Evolutionary conservation across 129 eudicot species (phyloP), one percentile per base, ranked within the genome.

Genomic region (Artemisia annua): DNA sequence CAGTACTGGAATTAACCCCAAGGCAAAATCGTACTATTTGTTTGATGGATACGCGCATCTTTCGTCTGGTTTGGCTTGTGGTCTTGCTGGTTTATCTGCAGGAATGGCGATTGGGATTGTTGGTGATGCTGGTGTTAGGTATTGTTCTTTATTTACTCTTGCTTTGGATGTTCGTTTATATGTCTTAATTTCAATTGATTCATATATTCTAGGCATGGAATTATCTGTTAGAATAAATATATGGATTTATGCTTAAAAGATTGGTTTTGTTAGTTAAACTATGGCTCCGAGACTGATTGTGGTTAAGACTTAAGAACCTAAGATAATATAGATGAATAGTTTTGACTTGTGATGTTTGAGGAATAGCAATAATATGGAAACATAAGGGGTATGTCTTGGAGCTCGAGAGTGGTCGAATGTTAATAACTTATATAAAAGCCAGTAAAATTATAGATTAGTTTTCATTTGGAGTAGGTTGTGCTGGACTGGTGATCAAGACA

Each of bases 1-100:
- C 58, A 85, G 90, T 56, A 85, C 89, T n/a, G 89, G 89, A 14
- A 85, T 85, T 69, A 75, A 82, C 83, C 86, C 89, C 9, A 82
- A 82, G 73, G 86, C 86, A 11, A 82, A 82, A 53, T 67, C 82
- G 2, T 82, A 82, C 55, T 82, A 20, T 20, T 20, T 20, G 22
- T 20, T 20, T 20, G 22, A 20, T 20, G 22, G 22, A 0, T 20
- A 20, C 1, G 22, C 22, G 22, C 22, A 20, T 20, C 1, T 20
- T 0, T 20, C 22, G 22, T 20, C 22, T 20, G 22, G 22, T 20
- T 20, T 20, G 22, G 22, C 22, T 20, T 20, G 22, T 20, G 22
- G 22, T 20, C 22, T 20, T 20, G 22, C 22, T 20, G 22, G 22
- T 20, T 1, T 20, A 0, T 20, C 22, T 20, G 22, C 22, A 0